Evolutionary conservation across 495 filamentous ascomycete genomes (phyloP), one percentile per base, ranked within the genome.

Genomic region (Podospora fimiseda): DNA sequence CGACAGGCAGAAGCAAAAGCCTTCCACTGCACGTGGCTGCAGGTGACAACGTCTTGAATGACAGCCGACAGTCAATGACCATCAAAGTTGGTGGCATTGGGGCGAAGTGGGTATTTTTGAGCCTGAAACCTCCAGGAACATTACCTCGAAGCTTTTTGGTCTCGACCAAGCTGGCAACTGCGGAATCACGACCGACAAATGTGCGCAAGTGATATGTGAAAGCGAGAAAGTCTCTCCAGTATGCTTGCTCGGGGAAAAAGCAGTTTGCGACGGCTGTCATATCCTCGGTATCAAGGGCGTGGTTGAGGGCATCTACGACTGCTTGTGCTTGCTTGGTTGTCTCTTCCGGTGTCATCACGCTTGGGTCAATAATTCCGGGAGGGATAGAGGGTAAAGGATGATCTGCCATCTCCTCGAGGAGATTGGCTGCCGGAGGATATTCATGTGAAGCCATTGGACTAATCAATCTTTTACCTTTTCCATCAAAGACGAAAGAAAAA

Each of bases 151-250:
- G 44, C 3, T 33, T 45, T 21, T 47, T 58, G 3, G 54, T 58
- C 30, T 59, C 48, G 30, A 65, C 20, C 7, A 69, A 41, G 15
- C 43, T 53, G 2, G 59, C 45, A 1, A 61, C 61, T 21, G 65
- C 54, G 0, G 50, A 42, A 1, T 38, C 51, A 5, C 53, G 44
- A 4, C 6, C 22, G 0, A 30, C 50, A 45, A 66, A 66, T 14
- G 65, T 68, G 16, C 67, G 65, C 22, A 62, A 36, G 46, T 70
- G 64, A 38, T 23, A 60, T 0, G 67, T 70, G 42, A 70, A 33
- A 6, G 61, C 61, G 18, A 68, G 15, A 20, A 56, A 51, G 44
- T 70, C 67, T n/a, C 53, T 57, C 65, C 67, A 70, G 53, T 60
- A 68, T 1, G 61, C 56, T 52, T 62, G 60, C 3, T 27, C 43